These are phyloP conservation scores for Halophytophthora polymorphica DNA, from an alignment of 352 stramenopile species.

Conservation along the genomic window DNA sequence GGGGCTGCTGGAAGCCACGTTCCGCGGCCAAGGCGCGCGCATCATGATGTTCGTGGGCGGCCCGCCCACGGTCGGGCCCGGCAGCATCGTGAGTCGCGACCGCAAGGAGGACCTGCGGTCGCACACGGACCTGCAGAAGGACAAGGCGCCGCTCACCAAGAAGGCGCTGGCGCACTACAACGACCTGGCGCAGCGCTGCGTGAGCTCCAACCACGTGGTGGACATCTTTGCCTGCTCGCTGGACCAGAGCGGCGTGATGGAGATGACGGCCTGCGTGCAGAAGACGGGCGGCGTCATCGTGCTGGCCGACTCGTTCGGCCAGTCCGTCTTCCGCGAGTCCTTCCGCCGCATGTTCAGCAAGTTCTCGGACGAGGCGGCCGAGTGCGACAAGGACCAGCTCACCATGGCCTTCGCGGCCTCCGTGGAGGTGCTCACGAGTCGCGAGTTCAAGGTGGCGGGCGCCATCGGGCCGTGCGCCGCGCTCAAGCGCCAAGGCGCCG, in stretches of 20 bases:
- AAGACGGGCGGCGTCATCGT: conserved; percentile 99
- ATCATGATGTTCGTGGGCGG: conserved; percentile 99
- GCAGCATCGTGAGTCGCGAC: conserved; percentile 93
- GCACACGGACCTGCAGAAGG: conserved; percentile 94
- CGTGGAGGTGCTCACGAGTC: conserved; percentile 95
- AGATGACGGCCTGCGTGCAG: conserved; percentile 98
- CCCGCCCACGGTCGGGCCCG: conserved; percentile 95
- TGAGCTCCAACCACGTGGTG: conserved; percentile 93
- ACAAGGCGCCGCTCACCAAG: conserved; percentile 92
- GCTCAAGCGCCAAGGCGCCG: conserved; percentile 92
- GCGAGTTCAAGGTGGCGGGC: conserved; percentile 98
- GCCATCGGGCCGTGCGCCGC: conserved; percentile 96
- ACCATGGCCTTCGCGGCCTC: conserved; percentile 95
- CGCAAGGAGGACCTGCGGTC: conserved; percentile 98
- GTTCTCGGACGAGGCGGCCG: conserved; percentile 93
- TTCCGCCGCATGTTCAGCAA: conserved; percentile 97
- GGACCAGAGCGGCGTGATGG: conserved; percentile 97
- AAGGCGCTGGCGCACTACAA: conserved; percentile 97
- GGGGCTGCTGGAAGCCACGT: conserved; percentile 94
- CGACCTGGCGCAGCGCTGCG: conserved; percentile 90
- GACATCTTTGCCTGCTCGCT: conserved; percentile 99
- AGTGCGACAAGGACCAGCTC: conserved; percentile 93
- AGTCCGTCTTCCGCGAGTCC: conserved; percentile 99
- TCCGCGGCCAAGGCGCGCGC: conserved; percentile 92
- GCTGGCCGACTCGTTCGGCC: conserved; percentile 96